phyloP scores from a whole-genome alignment of 2,329 filamentous ascomycete species.

The Alternaria panax region DNA sequence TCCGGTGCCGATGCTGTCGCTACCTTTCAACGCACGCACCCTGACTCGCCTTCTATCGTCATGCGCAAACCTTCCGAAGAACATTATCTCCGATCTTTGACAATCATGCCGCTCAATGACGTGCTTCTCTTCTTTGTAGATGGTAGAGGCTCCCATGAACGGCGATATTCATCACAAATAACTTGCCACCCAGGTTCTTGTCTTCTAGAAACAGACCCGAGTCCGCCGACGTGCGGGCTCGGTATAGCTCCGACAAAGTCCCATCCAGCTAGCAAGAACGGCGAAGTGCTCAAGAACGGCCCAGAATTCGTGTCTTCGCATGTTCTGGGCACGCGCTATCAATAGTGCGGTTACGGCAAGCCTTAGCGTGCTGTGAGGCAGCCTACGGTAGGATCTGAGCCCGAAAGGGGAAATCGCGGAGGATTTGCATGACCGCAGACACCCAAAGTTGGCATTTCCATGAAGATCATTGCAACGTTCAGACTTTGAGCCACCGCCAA shows the following conservation, averaged over 20 bases:
- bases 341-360: slow-evolving; percentile 8
- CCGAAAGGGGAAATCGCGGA: slow-evolving; percentile 11
- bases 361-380: slow-evolving; percentile 4
- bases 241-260: background rate
- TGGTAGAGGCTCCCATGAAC: background rate
- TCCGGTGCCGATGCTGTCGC: background rate
- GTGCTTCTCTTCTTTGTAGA: background rate
- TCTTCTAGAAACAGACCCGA: background rate
- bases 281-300: slow-evolving; percentile 4
- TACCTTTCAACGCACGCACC: slow-evolving; percentile 2
- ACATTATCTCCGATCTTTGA: slow-evolving; percentile 5
- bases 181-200: background rate
- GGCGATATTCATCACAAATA: background rate
- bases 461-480: background rate
- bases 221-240: background rate
- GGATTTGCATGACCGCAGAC: slow-evolving; percentile 11
- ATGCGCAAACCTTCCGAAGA: background rate
- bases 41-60: background rate
- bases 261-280: slow-evolving; percentile 1
- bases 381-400: slow-evolving; percentile 4
- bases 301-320: slow-evolving; percentile 5
- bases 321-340: slow-evolving; percentile 2
- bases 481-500: background rate
- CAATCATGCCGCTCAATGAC: background rate
- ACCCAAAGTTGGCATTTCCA: background rate